Evolutionary conservation across 2,329 filamentous ascomycete species (phyloP).

Genomic region (Cladosporium sp.): DNA sequence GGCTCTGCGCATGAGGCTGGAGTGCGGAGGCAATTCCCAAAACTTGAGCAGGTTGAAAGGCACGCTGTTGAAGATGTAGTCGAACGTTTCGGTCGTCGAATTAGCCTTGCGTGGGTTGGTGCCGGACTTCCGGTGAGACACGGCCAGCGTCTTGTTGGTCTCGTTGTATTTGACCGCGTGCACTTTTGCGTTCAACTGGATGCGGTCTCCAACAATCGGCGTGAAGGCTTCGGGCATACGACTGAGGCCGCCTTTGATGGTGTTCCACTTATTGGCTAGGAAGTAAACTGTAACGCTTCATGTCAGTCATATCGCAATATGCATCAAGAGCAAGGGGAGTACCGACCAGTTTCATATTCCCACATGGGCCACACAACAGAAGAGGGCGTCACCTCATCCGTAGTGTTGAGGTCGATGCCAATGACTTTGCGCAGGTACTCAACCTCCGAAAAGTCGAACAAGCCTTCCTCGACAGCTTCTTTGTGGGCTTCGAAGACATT

Average conservation of each 20-base stretch:
- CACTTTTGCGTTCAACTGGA: conserved; percentile 53
- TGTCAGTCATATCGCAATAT: neutral
- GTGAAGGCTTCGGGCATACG: conserved; percentile 61
- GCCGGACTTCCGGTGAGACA: conserved; percentile 52
- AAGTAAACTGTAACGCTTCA: neutral
- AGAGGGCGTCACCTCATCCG: conserved; percentile 20
- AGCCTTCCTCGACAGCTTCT: conserved; percentile 9
- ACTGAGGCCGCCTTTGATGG: conserved; percentile 59
- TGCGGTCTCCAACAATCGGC: conserved; percentile 58
- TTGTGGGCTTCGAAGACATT: conserved; percentile 18
- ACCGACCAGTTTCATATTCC: neutral
- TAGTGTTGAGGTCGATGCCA: conserved; percentile 18
- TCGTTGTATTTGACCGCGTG: conserved; percentile 1
- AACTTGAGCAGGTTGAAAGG: conserved; percentile 23
- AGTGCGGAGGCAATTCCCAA: conserved; percentile 17
- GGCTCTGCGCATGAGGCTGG: conserved; percentile 19
- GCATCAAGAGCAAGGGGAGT: neutral
- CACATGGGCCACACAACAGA: neutral
- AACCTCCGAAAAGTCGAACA: conserved; percentile 20
- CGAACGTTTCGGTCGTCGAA: conserved; percentile 17
- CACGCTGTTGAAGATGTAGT: conserved; percentile 22
- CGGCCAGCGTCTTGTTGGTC: conserved; percentile 34
- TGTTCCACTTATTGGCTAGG: conserved; percentile 19
- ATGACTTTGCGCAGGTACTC: conserved; percentile 19
- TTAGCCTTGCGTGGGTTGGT: conserved; percentile 43